These are phyloP conservation scores for Metschnikowia continentalis DNA, from an alignment of 805 yeast genomes.

Conservation along the genomic window DNA sequence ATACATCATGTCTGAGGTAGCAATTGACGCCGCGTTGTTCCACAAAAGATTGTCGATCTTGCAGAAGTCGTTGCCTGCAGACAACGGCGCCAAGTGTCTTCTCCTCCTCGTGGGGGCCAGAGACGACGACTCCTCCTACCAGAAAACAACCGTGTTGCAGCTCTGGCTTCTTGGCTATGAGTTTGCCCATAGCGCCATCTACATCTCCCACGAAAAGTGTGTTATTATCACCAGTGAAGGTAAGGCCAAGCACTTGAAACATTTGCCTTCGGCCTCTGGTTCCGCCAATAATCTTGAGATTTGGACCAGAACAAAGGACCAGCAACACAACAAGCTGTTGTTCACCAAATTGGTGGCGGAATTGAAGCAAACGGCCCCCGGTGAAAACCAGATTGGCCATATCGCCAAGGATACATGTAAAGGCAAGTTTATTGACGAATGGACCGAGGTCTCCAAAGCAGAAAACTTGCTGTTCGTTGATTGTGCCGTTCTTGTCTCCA, in stretches of 20 bases:
- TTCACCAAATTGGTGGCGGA: conserved; percentile 54
- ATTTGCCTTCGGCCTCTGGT: conserved; percentile 39
- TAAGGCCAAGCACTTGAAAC: conserved; percentile 74
- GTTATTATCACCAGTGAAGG: conserved; percentile 74
- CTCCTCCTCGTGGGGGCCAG: conserved; percentile 77
- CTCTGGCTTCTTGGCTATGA: conserved; percentile 93
- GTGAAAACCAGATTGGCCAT: conserved; percentile 52
- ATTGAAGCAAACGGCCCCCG: conserved; percentile 38
- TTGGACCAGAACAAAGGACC: conserved; percentile 78
- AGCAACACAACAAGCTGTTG: conserved; percentile 63
- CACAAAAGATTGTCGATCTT: conserved; percentile 46
- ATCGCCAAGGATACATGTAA: conserved; percentile 71
- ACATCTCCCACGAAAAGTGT: conserved; percentile 55
- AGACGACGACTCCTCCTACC: conserved; percentile 85
- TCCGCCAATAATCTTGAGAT: conserved; percentile 43
- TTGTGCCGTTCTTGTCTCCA: conserved; percentile 48
- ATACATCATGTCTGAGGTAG: conserved; percentile 51
- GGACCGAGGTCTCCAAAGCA: conserved; percentile 47
- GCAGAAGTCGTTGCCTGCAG: conserved; percentile 30
- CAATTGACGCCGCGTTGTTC: conserved; percentile 50
- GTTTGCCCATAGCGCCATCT: conserved; percentile 85
- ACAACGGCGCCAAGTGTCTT: conserved; percentile 23
- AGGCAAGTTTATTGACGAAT: conserved; percentile 82
- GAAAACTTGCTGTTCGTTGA: conserved; percentile 41
- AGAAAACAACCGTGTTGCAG: conserved; percentile 80